A percentile compares a stretch with the other conserved stretches of the same genome.
Conservation (phyloP, 192 early-diverging fungal genomes). For the Rhizophagus clarus region DNA sequence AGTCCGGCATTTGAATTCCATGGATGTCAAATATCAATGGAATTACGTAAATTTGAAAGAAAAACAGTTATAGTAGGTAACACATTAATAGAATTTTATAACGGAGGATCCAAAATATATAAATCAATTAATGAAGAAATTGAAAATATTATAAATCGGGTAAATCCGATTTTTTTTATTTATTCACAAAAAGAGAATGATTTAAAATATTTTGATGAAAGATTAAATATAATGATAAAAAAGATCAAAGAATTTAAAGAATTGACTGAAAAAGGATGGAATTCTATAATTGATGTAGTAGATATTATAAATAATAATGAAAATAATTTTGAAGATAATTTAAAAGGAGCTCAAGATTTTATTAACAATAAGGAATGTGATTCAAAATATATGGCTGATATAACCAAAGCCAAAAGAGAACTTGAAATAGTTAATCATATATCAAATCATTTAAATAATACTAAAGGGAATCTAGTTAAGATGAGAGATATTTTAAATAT, state of each 20-base stretch:
- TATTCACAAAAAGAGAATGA: background rate
- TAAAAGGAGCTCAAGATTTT: constrained; percentile 9
- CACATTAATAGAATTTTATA: background rate
- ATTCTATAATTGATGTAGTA: background rate
- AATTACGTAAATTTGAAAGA: background rate
- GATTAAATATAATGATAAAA: background rate
- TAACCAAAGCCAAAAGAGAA: background rate
- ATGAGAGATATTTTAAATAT: background rate
- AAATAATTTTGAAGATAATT: background rate
- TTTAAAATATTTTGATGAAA: background rate
- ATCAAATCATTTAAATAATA: background rate
- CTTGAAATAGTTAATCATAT: background rate
- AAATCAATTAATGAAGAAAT: constrained; percentile 17
- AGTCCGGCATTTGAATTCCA: background rate
- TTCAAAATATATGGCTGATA: background rate
- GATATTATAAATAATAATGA: background rate
- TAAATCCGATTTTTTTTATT: too few relatives aligned
- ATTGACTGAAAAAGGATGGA: background rate
- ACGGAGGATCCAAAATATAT: background rate
- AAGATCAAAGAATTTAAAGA: background rate
- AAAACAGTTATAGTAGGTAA: background rate
- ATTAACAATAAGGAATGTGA: background rate
- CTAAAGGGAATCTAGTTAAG: background rate
- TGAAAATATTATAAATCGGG: background rate
- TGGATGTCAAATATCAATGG: constrained; percentile 1